A percentile compares a stretch with the other conserved stretches of the same genome.
Evolutionary conservation across 768 basidiomycete genomes (phyloP).

Genomic region (Boletus sensibilis): DNA sequence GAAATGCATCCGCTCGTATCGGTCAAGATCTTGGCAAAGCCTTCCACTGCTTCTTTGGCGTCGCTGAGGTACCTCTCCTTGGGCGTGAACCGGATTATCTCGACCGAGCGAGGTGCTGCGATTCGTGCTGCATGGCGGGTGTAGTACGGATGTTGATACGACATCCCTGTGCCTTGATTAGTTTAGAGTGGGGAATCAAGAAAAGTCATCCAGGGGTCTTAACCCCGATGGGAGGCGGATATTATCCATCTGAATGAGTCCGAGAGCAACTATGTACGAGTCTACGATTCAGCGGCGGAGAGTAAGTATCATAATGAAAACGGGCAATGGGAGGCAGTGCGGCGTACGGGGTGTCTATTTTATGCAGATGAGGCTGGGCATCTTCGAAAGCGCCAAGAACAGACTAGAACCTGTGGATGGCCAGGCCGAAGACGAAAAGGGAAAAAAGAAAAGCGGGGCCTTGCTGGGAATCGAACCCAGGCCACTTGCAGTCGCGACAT

Average conservation of each 20-base stretch:
- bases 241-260: not conserved
- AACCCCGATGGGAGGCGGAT: not conserved
- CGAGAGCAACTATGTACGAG: not conserved
- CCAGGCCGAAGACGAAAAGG: not conserved
- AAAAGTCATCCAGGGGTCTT: not conserved
- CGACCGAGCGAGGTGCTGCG: too few relatives aligned
- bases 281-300: not conserved
- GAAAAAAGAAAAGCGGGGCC: conserved; percentile 26
- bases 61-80: too few relatives aligned
- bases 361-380: not conserved
- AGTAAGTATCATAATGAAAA: not conserved
- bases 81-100: too few relatives aligned
- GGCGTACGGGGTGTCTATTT: too few relatives aligned
- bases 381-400: not conserved
- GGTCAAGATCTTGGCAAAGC: too few relatives aligned
- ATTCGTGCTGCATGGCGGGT: too few relatives aligned
- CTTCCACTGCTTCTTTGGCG: too few relatives aligned
- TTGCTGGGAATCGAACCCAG: conserved; percentile 43
- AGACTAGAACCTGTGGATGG: too few relatives aligned
- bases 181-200: not conserved
- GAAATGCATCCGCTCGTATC: too few relatives aligned
- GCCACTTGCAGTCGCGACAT: conserved; percentile 29
- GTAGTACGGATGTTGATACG: not conserved
- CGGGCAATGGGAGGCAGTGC: too few relatives aligned
- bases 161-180: not conserved